phyloP scores from a whole-genome alignment of 1,284 basidiomycete genomes.

The Trichosporon faecale region DNA sequence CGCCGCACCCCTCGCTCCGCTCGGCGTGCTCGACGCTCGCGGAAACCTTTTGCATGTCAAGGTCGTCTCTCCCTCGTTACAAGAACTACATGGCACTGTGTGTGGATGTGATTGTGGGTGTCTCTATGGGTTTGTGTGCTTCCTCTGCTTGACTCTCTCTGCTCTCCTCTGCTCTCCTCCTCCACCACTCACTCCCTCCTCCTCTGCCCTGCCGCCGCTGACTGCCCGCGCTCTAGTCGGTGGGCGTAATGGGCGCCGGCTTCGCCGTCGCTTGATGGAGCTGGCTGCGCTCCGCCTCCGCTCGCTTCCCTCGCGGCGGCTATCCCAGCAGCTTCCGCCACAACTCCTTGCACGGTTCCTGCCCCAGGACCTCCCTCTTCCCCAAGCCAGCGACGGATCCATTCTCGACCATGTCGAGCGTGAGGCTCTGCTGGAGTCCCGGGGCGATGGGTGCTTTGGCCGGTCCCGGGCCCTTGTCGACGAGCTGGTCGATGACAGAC shows the following conservation, averaged over 20 bases:
- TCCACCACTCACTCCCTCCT: not conserved
- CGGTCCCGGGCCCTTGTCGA: constrained; percentile 31
- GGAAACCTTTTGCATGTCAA: not conserved
- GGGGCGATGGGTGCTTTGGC: not conserved
- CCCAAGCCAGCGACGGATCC: constrained; percentile 21
- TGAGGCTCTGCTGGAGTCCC: constrained; percentile 16
- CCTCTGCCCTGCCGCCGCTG: not conserved
- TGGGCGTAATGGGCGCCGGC: too few relatives aligned
- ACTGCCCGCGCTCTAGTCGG: too few relatives aligned
- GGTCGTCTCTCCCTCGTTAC: not conserved
- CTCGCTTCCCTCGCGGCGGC: not conserved
- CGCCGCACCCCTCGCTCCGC: not conserved
- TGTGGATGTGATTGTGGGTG: not conserved
- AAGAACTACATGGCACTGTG: not conserved
- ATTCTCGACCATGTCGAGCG: constrained; percentile 26
- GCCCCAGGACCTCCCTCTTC: constrained; percentile 26
- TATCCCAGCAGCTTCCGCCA: constrained; percentile 28
- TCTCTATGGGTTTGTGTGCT: not conserved
- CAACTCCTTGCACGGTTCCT: constrained; percentile 25
- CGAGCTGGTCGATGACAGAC: constrained; percentile 39
- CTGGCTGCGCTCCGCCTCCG: too few relatives aligned
- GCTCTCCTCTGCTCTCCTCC: not conserved
- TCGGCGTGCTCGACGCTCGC: not conserved
- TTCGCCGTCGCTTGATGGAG: too few relatives aligned
- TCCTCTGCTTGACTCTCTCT: not conserved